phyloP scores from a whole-genome alignment of 2,329 filamentous ascomycete genomes.

The Stagonosporopsis vannaccii region DNA sequence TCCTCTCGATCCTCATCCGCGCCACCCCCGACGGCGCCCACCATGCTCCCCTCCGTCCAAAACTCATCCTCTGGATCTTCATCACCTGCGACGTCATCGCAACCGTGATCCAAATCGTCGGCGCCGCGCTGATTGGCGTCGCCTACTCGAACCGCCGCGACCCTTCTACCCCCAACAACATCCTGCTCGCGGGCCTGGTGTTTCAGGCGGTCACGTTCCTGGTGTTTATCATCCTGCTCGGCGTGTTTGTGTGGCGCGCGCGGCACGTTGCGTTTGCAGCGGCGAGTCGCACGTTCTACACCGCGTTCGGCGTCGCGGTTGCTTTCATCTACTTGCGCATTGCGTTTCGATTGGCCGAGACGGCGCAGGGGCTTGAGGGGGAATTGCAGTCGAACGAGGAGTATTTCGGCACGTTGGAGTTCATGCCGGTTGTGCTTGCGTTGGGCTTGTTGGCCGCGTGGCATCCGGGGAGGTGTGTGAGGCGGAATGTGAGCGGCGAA shows the following conservation, averaged over 20 bases:
- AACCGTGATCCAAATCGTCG: slow-evolving; percentile 62
- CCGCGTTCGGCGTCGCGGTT: slow-evolving; percentile 55
- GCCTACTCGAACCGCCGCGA: slow-evolving; percentile 59
- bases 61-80: slow-evolving; percentile 61
- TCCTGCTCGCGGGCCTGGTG: slow-evolving; percentile 62
- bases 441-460: slow-evolving; percentile 56
- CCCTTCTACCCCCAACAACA: slow-evolving; percentile 61
- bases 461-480: slow-evolving; percentile 54
- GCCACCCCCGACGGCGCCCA: slow-evolving; percentile 41
- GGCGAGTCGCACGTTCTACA: slow-evolving; percentile 52
- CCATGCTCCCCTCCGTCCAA: slow-evolving; percentile 57
- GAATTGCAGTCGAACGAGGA: slow-evolving; percentile 59
- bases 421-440: slow-evolving; percentile 61
- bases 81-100: slow-evolving; percentile 62
- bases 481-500: background rate
- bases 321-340: slow-evolving; percentile 62
- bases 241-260: slow-evolving; percentile 50
- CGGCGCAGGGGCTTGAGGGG: slow-evolving; percentile 57
- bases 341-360: slow-evolving; percentile 63
- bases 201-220: slow-evolving; percentile 63
- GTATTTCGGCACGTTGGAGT: slow-evolving; percentile 63
- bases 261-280: slow-evolving; percentile 36
- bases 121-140: slow-evolving; percentile 62
- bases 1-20: slow-evolving; percentile 60
- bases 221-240: slow-evolving; percentile 56